Base-by-base conservation (phyloP, 148 eudicot genomes). In the Diospyros lotus region DNA sequence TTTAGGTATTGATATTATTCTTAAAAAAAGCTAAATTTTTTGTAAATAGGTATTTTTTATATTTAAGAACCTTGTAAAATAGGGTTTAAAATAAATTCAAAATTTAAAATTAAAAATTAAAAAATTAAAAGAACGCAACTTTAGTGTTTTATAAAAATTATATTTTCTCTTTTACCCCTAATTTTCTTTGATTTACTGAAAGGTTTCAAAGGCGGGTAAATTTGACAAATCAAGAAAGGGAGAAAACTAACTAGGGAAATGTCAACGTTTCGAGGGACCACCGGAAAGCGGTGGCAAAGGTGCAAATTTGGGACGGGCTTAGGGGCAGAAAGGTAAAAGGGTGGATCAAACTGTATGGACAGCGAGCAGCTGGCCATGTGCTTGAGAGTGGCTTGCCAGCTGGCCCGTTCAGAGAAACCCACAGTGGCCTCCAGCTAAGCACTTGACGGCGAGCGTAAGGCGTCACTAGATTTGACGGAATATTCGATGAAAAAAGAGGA, bases 361-460 rank as follows among this genome's bases (percentile, higher is more conserved):
- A 67, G 73, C 28, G 10, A 54, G 70, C 54, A 62, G 77, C 77
- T 80, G 83, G 77, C 83, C 86, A 83, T 80, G 86, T 83, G 83
- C 75, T 2, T 69, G 28, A 58, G 67, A 64, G 65, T 62, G 66
- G 39, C 46, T 6, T 83, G 83, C 86, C 86, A 84, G 84, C 81
- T 82, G 83, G 83, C 77, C 82, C 86, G 73, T 64, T 73, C 63
- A 59, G 66, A 51, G 17, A 67, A 18, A 42, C 72, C 53, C 17
- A 63, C 63, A 81, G 73, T 79, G 82, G 79, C 79, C 17, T 76
- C 87, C 87, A 84, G 84, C 84, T 81, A 79, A 74, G 84, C 82
- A 42, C 8, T n/a, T 56, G 13, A 76, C 80, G 69, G 76, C 45
- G 53, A 76, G 7, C 50, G 6, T 52, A 3, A 76, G 74, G 17